Percentiles rank a stretch among this genome's conserved stretches.
Evolutionary conservation across 148 eudicot species (phyloP).

Genomic region (Beta vulgaris): DNA sequence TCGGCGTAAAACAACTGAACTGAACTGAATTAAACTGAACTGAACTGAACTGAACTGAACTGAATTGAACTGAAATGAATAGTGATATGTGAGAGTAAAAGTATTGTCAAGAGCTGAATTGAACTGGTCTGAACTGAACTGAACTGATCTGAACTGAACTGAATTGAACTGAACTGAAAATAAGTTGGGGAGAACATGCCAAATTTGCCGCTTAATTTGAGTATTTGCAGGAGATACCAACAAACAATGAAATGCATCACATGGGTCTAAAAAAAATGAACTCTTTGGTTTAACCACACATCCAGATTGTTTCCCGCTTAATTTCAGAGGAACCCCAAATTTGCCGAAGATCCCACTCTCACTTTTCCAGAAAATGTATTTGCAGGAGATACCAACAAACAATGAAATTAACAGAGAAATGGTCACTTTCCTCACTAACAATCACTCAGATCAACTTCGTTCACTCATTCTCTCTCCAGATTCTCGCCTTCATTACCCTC

Average conservation of each 20-base stretch:
- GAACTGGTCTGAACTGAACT: no score
- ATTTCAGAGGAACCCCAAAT: neutral
- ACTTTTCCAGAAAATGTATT: constrained; percentile 9
- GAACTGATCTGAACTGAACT: no score
- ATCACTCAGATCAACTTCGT: constrained; percentile 53
- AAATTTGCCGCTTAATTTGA: neutral
- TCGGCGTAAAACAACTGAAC: no score
- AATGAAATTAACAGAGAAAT: constrained; percentile 36
- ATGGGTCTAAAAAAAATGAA: no score
- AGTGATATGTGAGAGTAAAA: no score
- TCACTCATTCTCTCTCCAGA: constrained; percentile 63
- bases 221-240: constrained; percentile 9
- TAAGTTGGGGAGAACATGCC: no score
- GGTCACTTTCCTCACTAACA: constrained; percentile 46
- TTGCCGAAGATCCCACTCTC: neutral
- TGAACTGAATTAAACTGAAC: no score
- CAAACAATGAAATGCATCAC: constrained; percentile 30
- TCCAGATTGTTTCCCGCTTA: neutral
- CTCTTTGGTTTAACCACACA: no score
- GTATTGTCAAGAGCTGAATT: no score
- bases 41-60: no score
- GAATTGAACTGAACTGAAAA: no score
- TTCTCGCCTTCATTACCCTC: constrained; percentile 81
- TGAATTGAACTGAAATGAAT: no score
- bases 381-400: constrained; percentile 11